phyloP scores from a whole-genome alignment of 371 early-diverging fungal species.

The Capniomyces stellatus region DNA sequence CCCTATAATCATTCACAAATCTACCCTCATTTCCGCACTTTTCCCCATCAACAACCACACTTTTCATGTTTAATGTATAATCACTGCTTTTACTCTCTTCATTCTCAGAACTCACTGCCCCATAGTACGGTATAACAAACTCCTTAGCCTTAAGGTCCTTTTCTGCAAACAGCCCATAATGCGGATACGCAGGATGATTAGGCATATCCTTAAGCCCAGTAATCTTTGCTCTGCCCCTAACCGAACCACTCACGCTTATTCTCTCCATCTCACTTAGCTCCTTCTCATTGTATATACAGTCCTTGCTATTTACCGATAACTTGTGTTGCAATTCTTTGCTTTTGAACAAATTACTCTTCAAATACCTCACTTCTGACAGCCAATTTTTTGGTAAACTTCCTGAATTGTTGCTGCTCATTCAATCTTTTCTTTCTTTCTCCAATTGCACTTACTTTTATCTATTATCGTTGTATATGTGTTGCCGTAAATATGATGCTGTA shows the following conservation, averaged over 20 bases:
- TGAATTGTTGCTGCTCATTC: too few species aligned
- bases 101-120: not conserved
- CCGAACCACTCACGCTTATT: not conserved
- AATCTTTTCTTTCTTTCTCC: too few species aligned
- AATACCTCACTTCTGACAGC: not conserved
- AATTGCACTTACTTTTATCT: too few species aligned
- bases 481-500: too few species aligned
- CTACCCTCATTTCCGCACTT: conserved; percentile 4
- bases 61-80: not conserved
- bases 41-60: conserved; percentile 2
- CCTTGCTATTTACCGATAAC: not conserved
- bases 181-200: conserved; percentile 2
- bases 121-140: conserved; percentile 4
- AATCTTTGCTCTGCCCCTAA: not conserved
- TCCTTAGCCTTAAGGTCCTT: not conserved
- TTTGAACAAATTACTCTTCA: not conserved
- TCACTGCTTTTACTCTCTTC: conserved; percentile 2
- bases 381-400: too few species aligned
- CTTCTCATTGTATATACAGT: not conserved
- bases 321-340: not conserved
- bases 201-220: not conserved
- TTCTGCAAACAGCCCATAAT: conserved; percentile 2
- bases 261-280: not conserved
- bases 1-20: conserved; percentile 4
- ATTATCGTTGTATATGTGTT: too few species aligned